Conservation (phyloP, 2,329 filamentous ascomycete species). For the Botrytis galanthina region DNA sequence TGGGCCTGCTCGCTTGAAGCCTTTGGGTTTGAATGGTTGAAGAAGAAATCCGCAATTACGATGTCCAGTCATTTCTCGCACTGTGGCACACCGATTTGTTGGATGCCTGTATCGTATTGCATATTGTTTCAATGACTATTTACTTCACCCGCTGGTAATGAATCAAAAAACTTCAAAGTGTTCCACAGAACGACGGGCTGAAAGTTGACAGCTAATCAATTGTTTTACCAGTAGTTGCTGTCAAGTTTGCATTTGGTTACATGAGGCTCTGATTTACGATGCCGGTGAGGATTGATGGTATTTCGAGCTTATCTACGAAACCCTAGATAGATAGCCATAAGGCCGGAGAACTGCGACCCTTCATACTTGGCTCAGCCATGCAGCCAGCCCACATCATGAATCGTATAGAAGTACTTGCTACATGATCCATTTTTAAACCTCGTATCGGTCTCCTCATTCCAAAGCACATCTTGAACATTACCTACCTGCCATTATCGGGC, state of each 20-base stretch:
- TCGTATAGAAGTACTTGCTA: not conserved
- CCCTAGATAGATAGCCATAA: not conserved
- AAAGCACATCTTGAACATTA: not conserved
- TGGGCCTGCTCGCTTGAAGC: slow-evolving; percentile 2
- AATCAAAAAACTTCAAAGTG: not conserved
- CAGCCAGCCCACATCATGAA: not conserved
- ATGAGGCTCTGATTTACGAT: not conserved
- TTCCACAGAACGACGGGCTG: not conserved
- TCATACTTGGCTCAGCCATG: not conserved
- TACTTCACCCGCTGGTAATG: not conserved
- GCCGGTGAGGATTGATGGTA: not conserved
- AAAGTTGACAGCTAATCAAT: not conserved
- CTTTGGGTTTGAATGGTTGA: not conserved
- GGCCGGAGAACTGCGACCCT: not conserved
- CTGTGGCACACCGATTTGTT: slow-evolving; percentile 1
- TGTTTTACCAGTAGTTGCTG: not conserved
- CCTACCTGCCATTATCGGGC: not conserved
- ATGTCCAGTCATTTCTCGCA: not conserved
- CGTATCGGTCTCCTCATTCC: not conserved
- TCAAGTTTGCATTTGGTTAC: not conserved
- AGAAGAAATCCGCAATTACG: slow-evolving; percentile 13
- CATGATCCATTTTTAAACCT: not conserved
- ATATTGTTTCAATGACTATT: not conserved
- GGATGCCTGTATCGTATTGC: slow-evolving; percentile 9
- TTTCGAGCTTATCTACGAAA: not conserved